phyloP scores from a whole-genome alignment of 2,329 filamentous ascomycete genomes.

The Epichloe gansuensis region DNA sequence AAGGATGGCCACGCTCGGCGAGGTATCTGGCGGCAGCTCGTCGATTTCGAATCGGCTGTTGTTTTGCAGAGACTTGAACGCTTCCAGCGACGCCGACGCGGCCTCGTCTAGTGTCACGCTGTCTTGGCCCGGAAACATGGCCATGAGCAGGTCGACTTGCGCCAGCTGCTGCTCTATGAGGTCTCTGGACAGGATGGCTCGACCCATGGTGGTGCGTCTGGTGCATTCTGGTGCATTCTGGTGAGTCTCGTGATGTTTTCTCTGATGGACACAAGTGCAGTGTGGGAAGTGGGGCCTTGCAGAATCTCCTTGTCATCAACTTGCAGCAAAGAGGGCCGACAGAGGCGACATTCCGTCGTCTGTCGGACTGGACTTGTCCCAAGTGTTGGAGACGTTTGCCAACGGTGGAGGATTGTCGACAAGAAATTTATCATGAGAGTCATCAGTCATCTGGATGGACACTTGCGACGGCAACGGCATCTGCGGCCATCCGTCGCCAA shows the following conservation, averaged over 20 bases:
- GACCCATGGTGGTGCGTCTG: background rate
- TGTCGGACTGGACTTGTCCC: too few relatives aligned
- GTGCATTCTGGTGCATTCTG: too few relatives aligned
- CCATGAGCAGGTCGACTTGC: slow-evolving; percentile 37
- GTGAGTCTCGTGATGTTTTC: too few relatives aligned
- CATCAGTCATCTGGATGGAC: too few relatives aligned
- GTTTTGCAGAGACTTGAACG: slow-evolving; percentile 7
- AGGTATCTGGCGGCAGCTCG: slow-evolving; percentile 9
- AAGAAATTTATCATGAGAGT: too few relatives aligned
- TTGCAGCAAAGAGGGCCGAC: too few relatives aligned
- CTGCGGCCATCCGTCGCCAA: background rate
- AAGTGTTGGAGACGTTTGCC: too few relatives aligned
- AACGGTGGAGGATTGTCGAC: too few relatives aligned
- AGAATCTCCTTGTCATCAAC: too few relatives aligned
- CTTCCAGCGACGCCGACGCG: slow-evolving; percentile 2
- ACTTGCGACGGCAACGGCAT: background rate
- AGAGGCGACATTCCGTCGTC: too few relatives aligned
- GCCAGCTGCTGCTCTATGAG: slow-evolving; percentile 35
- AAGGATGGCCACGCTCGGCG: slow-evolving; percentile 12
- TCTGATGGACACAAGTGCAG: too few relatives aligned
- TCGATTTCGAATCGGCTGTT: slow-evolving; percentile 10
- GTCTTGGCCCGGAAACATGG: slow-evolving; percentile 36
- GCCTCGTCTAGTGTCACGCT: slow-evolving; percentile 18
- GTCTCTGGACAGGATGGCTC: slow-evolving; percentile 25
- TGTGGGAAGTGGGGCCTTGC: too few relatives aligned